Conservation (phyloP, 2,329 filamentous ascomycete genomes). For the Aspergillus luchuensis region DNA sequence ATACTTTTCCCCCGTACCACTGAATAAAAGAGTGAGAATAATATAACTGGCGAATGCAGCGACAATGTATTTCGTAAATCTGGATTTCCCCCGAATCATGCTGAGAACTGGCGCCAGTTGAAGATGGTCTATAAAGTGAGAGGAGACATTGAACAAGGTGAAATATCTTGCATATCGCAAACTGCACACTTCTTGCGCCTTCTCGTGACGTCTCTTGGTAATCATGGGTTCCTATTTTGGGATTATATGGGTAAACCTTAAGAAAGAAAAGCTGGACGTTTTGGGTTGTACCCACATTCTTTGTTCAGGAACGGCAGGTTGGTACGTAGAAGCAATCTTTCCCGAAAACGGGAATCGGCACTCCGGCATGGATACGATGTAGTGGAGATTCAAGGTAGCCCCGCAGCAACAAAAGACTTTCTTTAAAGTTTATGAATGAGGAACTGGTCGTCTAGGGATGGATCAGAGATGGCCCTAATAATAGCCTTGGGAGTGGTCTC, state of each 20-base stretch:
- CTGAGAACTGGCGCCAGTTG: not conserved
- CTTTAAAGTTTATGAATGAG: too few relatives aligned
- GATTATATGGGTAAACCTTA: not conserved
- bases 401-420: too few relatives aligned
- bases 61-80: not conserved
- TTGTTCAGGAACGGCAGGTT: not conserved
- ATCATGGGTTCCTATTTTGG: not conserved
- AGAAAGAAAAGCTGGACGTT: not conserved
- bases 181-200: not conserved
- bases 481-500: too few relatives aligned
- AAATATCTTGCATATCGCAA: not conserved
- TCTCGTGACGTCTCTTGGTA: not conserved
- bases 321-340: not conserved
- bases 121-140: not conserved
- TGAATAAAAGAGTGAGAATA: not conserved
- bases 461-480: too few relatives aligned
- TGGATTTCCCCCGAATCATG: not conserved
- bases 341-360: not conserved
- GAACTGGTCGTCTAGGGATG: too few relatives aligned
- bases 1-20: not conserved
- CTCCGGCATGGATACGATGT: not conserved
- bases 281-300: not conserved
- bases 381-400: too few relatives aligned
- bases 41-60: slow-evolving; percentile 1
- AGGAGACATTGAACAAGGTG: not conserved